Evolutionary conservation across 2,329 filamentous ascomycete genomes (phyloP), one percentile per base, ranked within the genome.

Genomic region (Ilyonectria robusta): DNA sequence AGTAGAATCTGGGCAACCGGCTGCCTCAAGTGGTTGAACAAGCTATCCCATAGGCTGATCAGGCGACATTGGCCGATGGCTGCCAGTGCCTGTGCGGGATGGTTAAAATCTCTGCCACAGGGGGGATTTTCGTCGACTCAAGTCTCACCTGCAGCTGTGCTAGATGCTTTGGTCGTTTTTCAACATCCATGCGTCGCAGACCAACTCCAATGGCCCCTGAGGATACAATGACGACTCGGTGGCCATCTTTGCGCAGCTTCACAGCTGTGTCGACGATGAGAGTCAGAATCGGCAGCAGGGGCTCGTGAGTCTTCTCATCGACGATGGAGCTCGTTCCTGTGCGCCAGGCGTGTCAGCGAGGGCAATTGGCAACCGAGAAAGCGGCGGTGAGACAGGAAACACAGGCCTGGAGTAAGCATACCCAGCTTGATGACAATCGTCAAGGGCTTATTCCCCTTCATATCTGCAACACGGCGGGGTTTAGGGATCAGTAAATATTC

Each of bases 321-420:
- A 99, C 95, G 74, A 99, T 98, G n/a, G 96, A 98, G 81, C 94
- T 98, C 53, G 96, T 98, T 76, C 96, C 96, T 99, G 74, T 67
- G 62, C 67, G 66, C 63, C 59, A 26, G 46, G 7, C 3, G 64
- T 71, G 70, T 78, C 70, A 76, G 72, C 33, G 57, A 59, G 29
- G 80, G 40, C 35, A 37, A 44, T 54, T 6, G 50, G 65, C 62
- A 50, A 69, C 64, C 53, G 65, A 46, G 53, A 55, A 55, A 60
- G 56, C 21, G n/a, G 35, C 31, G 62, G 59, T 33, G 35, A 56
- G 35, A n/a, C 46, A 55, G 53, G 11, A 47, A 54, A 61, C 31
- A 62, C 15, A 19, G 8, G 15, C 15, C 6, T 15, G 58, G 47
- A 21, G 26, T 50, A 19, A 46, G 58, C 87, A 80, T 87, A 96